Percentiles rank a stretch among this genome's conserved stretches.
These are phyloP conservation scores for Chalaropsis thielavioides DNA, from an alignment of 2,329 filamentous ascomycete genomes.

Conservation along the genomic window DNA sequence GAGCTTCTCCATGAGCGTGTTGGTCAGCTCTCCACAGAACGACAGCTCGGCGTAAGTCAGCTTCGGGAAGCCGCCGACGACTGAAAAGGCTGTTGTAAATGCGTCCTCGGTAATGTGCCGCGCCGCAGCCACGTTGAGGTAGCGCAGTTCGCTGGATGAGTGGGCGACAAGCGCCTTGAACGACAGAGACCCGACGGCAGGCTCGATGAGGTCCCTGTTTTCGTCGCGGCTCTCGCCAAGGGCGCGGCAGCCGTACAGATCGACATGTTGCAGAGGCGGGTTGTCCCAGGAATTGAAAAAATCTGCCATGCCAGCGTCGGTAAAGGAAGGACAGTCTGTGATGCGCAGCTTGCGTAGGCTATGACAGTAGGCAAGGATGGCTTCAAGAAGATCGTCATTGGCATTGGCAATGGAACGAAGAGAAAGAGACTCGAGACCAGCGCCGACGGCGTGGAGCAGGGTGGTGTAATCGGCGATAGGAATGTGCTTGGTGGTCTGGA, in stretches of 20 bases:
- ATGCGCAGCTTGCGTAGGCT: conserved; percentile 64
- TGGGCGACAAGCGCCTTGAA: conserved; percentile 76
- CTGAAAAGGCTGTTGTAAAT: conserved; percentile 59
- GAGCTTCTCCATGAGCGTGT: conserved; percentile 47
- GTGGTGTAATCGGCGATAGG: conserved; percentile 43
- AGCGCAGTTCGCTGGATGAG: conserved; percentile 50
- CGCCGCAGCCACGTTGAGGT: conserved; percentile 68
- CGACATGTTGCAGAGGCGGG: conserved; percentile 51
- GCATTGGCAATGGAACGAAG: conserved; percentile 52
- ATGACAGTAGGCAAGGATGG: conserved; percentile 56
- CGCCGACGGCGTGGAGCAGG: conserved; percentile 48
- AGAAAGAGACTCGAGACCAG: conserved; percentile 60
- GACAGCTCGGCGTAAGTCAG: conserved; percentile 61
- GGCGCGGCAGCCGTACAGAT: conserved; percentile 65
- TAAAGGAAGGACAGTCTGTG: conserved; percentile 59
- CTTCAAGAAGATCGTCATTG: conserved; percentile 54
- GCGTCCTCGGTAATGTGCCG: conserved; percentile 61
- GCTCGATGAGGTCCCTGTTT: conserved; percentile 27
- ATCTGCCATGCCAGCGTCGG: conserved; percentile 55
- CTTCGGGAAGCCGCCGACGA: conserved; percentile 46
- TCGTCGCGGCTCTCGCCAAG: conserved; percentile 41
- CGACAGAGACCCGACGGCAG: conserved; percentile 62
- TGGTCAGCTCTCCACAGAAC: conserved; percentile 56
- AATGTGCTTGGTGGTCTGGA: conserved; percentile 48
- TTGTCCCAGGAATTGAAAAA: conserved; percentile 71